Percentiles rank a stretch among this genome's conserved stretches.
phyloP scores from a whole-genome alignment of 192 early-diverging fungal genomes.

The Podila horticola region DNA sequence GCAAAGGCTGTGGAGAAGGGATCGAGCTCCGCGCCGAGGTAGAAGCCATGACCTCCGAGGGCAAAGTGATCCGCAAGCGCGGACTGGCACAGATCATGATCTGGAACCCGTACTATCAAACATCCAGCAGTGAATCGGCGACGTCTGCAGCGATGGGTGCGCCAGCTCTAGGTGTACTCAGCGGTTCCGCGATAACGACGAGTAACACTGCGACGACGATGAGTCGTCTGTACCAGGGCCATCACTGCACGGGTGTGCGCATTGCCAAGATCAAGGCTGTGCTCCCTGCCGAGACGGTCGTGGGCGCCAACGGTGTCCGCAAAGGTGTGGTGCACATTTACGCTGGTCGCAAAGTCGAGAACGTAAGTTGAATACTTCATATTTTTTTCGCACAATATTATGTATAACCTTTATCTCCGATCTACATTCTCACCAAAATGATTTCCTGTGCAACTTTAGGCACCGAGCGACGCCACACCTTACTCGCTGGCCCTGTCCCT shows the following conservation, averaged over 20 bases:
- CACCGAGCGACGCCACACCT: constrained; percentile 30
- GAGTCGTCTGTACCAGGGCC: constrained; percentile 1
- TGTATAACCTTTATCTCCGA: no score
- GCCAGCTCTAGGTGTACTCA: no score
- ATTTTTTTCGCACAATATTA: not conserved
- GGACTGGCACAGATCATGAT: constrained; percentile 45
- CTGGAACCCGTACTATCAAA: constrained; percentile 36
- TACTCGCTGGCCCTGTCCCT: constrained; percentile 54
- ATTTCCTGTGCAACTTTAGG: not conserved
- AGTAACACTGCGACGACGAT: not conserved
- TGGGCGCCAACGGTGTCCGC: constrained; percentile 18
- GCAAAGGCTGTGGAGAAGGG: constrained; percentile 34
- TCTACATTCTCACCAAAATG: no score
- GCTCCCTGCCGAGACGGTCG: constrained; percentile 45
- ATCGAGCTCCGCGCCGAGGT: constrained; percentile 42
- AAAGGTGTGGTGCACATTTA: constrained; percentile 59
- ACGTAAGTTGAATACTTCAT: constrained; percentile 9
- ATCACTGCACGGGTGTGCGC: constrained; percentile 33
- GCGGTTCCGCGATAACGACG: not conserved
- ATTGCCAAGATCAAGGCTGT: constrained; percentile 64
- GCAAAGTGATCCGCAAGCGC: constrained; percentile 31
- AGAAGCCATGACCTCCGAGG: constrained; percentile 33
- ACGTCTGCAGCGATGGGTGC: not conserved
- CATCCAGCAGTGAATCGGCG: not conserved
- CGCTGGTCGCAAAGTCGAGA: constrained; percentile 48